Conservation (phyloP, 1,139 yeast genomes). For the Geotrichum phurueaensis region DNA sequence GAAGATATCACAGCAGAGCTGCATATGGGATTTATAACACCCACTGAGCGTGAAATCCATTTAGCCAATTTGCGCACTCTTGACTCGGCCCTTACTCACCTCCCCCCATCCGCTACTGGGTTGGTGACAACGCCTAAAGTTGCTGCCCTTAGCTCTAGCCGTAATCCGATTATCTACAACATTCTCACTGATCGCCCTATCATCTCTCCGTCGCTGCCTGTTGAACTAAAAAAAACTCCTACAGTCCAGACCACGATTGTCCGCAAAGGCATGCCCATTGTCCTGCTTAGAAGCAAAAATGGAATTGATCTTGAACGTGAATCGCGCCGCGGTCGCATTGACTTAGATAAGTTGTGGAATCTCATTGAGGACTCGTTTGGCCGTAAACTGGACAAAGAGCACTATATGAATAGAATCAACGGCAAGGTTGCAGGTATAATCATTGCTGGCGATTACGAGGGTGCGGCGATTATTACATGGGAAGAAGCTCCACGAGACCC, state of each 20-base stretch:
- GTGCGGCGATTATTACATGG: conserved; percentile 87
- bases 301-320: conserved; percentile 44
- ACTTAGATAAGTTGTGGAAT: conserved; percentile 49
- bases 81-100: conserved; percentile 42
- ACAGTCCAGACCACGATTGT: conserved; percentile 69
- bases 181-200: conserved; percentile 85
- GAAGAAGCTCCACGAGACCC: conserved; percentile 37
- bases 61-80: conserved; percentile 50
- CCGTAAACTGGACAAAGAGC: conserved; percentile 54
- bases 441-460: conserved; percentile 90
- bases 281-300: conserved; percentile 39
- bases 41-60: conserved; percentile 46
- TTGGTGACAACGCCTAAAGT: conserved; percentile 46
- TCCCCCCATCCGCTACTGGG: conserved; percentile 47
- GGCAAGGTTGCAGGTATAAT: conserved; percentile 66
- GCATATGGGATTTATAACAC: conserved; percentile 46
- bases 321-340: conserved; percentile 46
- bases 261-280: conserved; percentile 69
- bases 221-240: conserved; percentile 51
- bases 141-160: conserved; percentile 36
- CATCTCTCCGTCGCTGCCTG: conserved; percentile 88
- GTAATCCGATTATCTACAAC: conserved; percentile 83
- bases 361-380: conserved; percentile 80
- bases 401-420: conserved; percentile 61
- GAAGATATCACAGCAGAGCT: conserved; percentile 60